phyloP scores from a whole-genome alignment of 148 eudicot genomes.

The Dysphania ambrosioides region DNA sequence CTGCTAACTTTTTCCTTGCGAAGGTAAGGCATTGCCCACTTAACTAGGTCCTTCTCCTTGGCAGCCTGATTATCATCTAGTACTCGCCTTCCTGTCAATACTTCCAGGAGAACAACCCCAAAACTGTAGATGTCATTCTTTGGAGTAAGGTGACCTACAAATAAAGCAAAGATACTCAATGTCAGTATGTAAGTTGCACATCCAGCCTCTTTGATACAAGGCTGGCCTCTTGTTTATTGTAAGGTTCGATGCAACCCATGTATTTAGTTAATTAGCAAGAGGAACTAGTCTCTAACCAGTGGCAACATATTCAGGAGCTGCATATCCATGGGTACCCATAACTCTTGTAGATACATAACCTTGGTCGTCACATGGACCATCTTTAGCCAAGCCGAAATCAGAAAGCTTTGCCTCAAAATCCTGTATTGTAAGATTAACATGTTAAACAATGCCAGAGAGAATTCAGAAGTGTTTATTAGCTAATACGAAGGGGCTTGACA shows the following conservation, averaged over 20 bases:
- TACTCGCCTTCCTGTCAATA: conserved; percentile 68
- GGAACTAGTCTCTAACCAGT: conserved; percentile 27
- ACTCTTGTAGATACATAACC: conserved; percentile 82
- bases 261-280: neutral
- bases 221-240: neutral
- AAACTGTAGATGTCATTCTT: conserved; percentile 86
- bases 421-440: conserved; percentile 28
- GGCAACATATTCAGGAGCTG: conserved; percentile 42
- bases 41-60: conserved; percentile 67
- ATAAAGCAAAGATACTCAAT: neutral
- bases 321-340: conserved; percentile 58
- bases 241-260: neutral
- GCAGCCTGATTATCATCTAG: conserved; percentile 64
- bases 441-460: neutral
- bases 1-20: conserved; percentile 58
- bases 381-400: conserved; percentile 89
- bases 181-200: neutral
- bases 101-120: conserved; percentile 85
- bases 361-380: conserved; percentile 61
- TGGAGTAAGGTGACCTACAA: conserved; percentile 70
- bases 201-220: neutral
- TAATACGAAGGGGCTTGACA: conserved; percentile 23
- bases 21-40: conserved; percentile 70
- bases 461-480: neutral
- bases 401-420: conserved; percentile 75